Evolutionary conservation across 176 grass and related monocot genomes (phyloP).

Genomic region (Tillandsia fasciculata): DNA sequence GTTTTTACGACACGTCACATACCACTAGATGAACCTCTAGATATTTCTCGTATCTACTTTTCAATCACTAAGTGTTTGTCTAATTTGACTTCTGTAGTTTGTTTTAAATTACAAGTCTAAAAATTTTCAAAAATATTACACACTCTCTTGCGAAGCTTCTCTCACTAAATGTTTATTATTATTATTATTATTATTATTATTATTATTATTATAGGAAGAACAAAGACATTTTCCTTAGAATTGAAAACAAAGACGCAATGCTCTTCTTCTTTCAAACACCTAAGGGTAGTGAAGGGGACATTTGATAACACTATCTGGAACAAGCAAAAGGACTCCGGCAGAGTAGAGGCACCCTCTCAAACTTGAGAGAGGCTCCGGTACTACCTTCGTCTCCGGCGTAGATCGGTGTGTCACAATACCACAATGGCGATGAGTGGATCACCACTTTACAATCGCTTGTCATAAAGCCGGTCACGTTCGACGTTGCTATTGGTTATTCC

Average conservation of each 20-base stretch:
- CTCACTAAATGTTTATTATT: too few species aligned
- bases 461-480: slow-evolving; percentile 35
- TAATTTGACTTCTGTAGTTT: neutral
- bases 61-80: too few species aligned
- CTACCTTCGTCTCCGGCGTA: slow-evolving; percentile 7
- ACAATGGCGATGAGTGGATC: slow-evolving; percentile 25
- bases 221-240: neutral
- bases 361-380: slow-evolving; percentile 28
- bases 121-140: too few species aligned
- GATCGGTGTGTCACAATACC: slow-evolving; percentile 17
- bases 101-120: neutral
- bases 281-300: slow-evolving; percentile 7
- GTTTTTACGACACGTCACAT: too few species aligned
- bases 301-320: slow-evolving; percentile 9
- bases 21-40: too few species aligned
- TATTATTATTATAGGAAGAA: too few species aligned
- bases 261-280: slow-evolving; percentile 1
- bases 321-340: slow-evolving; percentile 37
- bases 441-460: slow-evolving; percentile 39
- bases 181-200: too few species aligned
- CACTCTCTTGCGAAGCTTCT: too few species aligned
- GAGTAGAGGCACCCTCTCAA: slow-evolving; percentile 27
- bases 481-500: slow-evolving; percentile 21
- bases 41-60: too few species aligned
- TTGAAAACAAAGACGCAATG: neutral